phyloP scores from a whole-genome alignment of 2,329 filamentous ascomycete genomes.

The Chrysosporium keratinophilum region DNA sequence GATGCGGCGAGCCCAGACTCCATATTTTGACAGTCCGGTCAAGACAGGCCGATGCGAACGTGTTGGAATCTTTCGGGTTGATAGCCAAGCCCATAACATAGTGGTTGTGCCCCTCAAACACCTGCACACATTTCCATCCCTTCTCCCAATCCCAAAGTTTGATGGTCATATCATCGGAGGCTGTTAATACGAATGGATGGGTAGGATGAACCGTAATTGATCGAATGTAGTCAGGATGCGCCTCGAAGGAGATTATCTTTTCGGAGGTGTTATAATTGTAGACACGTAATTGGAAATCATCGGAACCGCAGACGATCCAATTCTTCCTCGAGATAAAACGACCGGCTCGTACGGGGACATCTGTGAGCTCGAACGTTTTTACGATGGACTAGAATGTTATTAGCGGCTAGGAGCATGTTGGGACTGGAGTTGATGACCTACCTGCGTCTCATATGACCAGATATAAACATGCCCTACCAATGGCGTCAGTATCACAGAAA shows the following conservation, averaged over 20 bases:
- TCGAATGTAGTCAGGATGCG: conserved; percentile 95
- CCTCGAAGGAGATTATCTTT: conserved; percentile 95
- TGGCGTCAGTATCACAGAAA: conserved; percentile 20
- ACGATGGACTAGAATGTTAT: conserved; percentile 57
- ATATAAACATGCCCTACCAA: conserved; percentile 85
- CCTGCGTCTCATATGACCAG: conserved; percentile 93
- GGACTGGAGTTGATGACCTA: conserved; percentile 23
- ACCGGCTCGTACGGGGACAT: conserved; percentile 93
- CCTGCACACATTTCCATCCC: conserved; percentile 92
- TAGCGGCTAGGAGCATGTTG: neutral
- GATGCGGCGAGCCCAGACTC: conserved; percentile 84
- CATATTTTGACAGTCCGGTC: conserved; percentile 97
- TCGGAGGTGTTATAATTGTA: conserved; percentile 99
- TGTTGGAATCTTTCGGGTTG: conserved; percentile 95
- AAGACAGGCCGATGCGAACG: conserved; percentile 83
- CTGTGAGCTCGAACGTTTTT: conserved; percentile 97
- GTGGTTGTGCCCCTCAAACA: conserved; percentile 92
- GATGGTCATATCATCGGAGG: conserved; percentile 96
- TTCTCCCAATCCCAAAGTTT: conserved; percentile 99
- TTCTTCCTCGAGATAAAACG: conserved; percentile 97
- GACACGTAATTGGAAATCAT: conserved; percentile 80
- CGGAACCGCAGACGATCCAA: conserved; percentile 93
- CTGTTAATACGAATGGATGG: conserved; percentile 89
- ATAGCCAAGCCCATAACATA: conserved; percentile 96
- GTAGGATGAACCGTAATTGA: conserved; percentile 92